Evolutionary conservation across 2,329 filamentous ascomycete species (phyloP), one percentile per base, ranked within the genome.

Genomic region (Arachnomyces sp.): DNA sequence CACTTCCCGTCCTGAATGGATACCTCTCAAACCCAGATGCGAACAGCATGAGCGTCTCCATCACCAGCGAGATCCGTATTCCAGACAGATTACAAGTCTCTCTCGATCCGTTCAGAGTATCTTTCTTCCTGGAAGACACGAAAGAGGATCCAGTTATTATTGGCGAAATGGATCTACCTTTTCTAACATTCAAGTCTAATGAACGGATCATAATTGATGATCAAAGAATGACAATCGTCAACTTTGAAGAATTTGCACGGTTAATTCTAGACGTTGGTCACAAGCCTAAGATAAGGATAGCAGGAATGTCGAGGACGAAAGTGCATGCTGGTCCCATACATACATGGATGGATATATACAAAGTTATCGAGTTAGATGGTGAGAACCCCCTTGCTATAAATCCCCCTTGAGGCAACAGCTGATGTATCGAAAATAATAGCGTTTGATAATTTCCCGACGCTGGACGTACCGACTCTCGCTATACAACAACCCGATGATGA

Each of bases 341-440:
- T 25, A 39, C 30, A 7, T 33, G 37, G 37, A 33, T 39, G 11
- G 37, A 39, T 39, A 39, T 39, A 12, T 7, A 33, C 13, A 31
- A 31, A 13, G 30, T 15, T 12, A 15, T 28, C 30, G 37, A 39
- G n/a, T 32, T 39, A 9, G 12, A 30, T n/a, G 30, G 37, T 39
- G 28, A 39, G 37, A 25, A 25, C 5, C 7, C 17, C 9, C 8
- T 25, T 14, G 15, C 6, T 8, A 16, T 6, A 9, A 7, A 13
- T 5, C 9, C 5, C 20, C 20, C 20, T 9, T 25, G 20, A 25
- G 20, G 9, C 20, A 25, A 25, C 9, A 5, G 5, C 20, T 25
- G 9, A 25, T 5, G 20, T 25, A 9, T 5, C 9, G 5, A 25
- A 25, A 25, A 32, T 13, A 38, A 39, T 31, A 36, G 37, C 15